A percentile compares a stretch with the other conserved stretches of the same genome.
Evolutionary conservation across 2,329 filamentous ascomycete genomes (phyloP).

Genomic region (Aschersonia sp.): DNA sequence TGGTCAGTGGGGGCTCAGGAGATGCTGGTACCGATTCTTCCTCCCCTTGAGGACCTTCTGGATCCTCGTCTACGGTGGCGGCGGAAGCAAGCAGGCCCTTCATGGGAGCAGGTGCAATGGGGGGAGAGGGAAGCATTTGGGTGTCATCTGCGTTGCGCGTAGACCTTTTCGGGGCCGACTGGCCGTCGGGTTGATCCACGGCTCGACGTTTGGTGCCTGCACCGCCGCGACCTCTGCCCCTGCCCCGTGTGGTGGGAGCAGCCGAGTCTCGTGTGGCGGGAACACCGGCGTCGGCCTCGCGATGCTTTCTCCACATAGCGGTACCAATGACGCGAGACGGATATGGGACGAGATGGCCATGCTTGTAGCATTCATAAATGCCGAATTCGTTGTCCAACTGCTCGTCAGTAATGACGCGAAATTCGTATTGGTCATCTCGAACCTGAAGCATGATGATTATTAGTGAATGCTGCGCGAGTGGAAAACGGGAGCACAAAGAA

Average conservation of each 20-base stretch:
- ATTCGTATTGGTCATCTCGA: conserved; percentile 28
- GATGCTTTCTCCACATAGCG: conserved; percentile 23
- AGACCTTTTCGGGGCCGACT: conserved; percentile 33
- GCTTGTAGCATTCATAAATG: conserved; percentile 23
- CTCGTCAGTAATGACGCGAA: conserved; percentile 28
- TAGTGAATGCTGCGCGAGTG: not conserved
- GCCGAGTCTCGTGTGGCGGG: conserved; percentile 12
- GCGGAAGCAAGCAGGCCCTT: conserved; percentile 25
- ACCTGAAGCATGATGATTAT: conserved; percentile 13
- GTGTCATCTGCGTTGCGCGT: conserved; percentile 18
- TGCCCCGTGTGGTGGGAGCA: conserved; percentile 14
- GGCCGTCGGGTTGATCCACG: conserved; percentile 32
- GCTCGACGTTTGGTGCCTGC: conserved; percentile 33
- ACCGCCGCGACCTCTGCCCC: conserved; percentile 17
- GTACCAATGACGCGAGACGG: conserved; percentile 27
- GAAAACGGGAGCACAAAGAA: too few species aligned
- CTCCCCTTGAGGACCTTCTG: conserved; percentile 18
- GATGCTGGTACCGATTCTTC: conserved; percentile 21
- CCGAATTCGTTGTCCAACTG: conserved; percentile 28
- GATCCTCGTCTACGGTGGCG: conserved; percentile 19
- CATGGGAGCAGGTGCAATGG: conserved; percentile 15
- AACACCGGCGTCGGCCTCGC: conserved; percentile 21
- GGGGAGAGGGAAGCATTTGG: conserved; percentile 9
- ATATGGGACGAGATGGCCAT: conserved; percentile 29
- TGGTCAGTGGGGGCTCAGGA: conserved; percentile 17